A percentile compares a stretch with the other conserved stretches of the same genome.
Evolutionary conservation across 495 filamentous ascomycete species (phyloP).

Genomic region (Xylaria cubensis): DNA sequence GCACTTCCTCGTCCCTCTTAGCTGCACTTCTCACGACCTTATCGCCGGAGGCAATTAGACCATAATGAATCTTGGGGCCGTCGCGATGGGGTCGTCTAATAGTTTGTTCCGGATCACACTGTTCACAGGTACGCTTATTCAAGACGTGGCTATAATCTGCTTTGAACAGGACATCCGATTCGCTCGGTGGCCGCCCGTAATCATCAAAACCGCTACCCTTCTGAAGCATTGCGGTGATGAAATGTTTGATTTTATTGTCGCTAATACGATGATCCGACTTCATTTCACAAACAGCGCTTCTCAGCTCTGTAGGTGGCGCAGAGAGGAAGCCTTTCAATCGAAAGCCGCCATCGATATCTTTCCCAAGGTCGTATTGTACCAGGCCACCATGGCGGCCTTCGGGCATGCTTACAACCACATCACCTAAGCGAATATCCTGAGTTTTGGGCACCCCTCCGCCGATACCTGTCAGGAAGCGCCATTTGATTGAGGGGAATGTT

Average conservation of each 20-base stretch:
- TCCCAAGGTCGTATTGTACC: constrained; percentile 1
- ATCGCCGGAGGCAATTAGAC: not conserved
- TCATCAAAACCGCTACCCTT: not conserved
- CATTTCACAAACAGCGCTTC: not conserved
- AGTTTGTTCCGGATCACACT: not conserved
- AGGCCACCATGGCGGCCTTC: not conserved
- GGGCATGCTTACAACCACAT: constrained; percentile 7
- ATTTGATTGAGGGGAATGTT: constrained; percentile 1
- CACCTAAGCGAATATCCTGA: not conserved
- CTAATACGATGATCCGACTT: not conserved
- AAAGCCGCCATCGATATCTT: not conserved
- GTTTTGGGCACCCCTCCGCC: not conserved
- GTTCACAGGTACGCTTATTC: not conserved
- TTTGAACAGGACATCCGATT: not conserved
- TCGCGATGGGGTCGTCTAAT: not conserved
- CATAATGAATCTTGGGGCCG: not conserved
- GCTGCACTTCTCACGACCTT: not conserved
- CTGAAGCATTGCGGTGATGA: not conserved
- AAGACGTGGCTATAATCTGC: not conserved
- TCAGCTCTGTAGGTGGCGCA: not conserved
- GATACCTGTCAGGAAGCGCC: not conserved
- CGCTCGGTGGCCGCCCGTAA: not conserved
- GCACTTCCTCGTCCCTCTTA: not conserved
- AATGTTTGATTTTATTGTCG: not conserved
- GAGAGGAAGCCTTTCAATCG: not conserved